Evolutionary conservation across 352 stramenopile species (phyloP).

Genomic region (Phytophthora sojae): DNA sequence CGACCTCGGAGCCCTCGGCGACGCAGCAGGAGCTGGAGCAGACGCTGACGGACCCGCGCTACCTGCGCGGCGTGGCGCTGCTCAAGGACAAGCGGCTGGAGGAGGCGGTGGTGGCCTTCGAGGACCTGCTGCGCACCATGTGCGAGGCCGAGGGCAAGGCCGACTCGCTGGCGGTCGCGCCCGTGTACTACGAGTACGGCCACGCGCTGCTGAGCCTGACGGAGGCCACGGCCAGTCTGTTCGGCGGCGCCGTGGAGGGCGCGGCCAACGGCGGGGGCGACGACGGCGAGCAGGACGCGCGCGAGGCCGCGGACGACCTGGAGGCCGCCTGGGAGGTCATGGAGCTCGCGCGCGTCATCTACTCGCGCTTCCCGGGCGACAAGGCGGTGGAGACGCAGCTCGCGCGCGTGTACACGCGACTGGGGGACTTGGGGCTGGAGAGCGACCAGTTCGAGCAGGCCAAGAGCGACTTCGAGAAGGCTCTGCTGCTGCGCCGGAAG

Average conservation of each 20-base stretch:
- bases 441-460: conserved; percentile 84
- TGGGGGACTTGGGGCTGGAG: conserved; percentile 85
- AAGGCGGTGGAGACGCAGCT: conserved; percentile 79
- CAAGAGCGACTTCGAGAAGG: conserved; percentile 82
- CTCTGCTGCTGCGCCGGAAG: conserved; percentile 73
- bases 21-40: conserved; percentile 43
- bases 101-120: conserved; percentile 78
- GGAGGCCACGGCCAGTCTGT: conserved; percentile 71
- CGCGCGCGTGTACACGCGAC: conserved; percentile 78
- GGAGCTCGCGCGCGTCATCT: conserved; percentile 85
- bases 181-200: conserved; percentile 88
- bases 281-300: conserved; percentile 67
- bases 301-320: conserved; percentile 70
- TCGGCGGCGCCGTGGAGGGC: conserved; percentile 51
- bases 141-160: conserved; percentile 78
- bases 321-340: conserved; percentile 90
- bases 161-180: conserved; percentile 69
- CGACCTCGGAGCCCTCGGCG: conserved; percentile 4
- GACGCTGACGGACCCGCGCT: conserved; percentile 79
- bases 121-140: conserved; percentile 83
- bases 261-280: conserved; percentile 13
- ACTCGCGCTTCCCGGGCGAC: conserved; percentile 75
- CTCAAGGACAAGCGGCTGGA: conserved; percentile 86
- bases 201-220: conserved; percentile 79
- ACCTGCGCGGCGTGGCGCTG: conserved; percentile 69